These are phyloP conservation scores for Chloris gayana DNA, from an alignment of 176 grass and related monocot genomes.

Conservation along the genomic window DNA sequence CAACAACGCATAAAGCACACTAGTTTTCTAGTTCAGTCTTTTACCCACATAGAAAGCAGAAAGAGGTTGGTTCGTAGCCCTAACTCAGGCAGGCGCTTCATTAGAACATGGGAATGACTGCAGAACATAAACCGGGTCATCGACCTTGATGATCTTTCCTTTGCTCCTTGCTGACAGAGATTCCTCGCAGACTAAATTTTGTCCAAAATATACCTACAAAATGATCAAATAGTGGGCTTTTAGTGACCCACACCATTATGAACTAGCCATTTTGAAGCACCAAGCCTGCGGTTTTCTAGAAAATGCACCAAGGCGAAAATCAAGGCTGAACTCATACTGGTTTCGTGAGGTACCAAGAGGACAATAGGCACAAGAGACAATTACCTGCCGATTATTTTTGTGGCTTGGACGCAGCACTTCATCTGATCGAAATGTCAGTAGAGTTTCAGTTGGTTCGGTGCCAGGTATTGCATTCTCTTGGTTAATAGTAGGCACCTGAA, in stretches of 20 bases:
- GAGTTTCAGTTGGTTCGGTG: constrained; percentile 74
- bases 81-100: constrained; percentile 61
- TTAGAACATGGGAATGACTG: constrained; percentile 51
- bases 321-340: neutral
- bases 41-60: neutral
- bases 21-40: neutral
- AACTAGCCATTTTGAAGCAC: neutral
- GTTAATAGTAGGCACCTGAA: constrained; percentile 76
- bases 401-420: constrained; percentile 59
- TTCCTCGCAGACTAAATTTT: constrained; percentile 87
- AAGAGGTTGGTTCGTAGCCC: neutral
- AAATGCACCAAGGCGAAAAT: neutral
- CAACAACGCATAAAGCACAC: neutral
- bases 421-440: constrained; percentile 76
- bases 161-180: constrained; percentile 44
- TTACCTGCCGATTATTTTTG: constrained; percentile 73
- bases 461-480: constrained; percentile 67
- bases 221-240: neutral
- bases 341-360: neutral
- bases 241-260: neutral
- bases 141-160: constrained; percentile 61
- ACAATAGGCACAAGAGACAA: neutral
- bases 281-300: neutral
- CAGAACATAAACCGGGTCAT: constrained; percentile 69
- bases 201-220: constrained; percentile 76